These are phyloP conservation scores for Stramenopiles sp. DNA, from an alignment of 352 stramenopile genomes.

Conservation along the genomic window DNA sequence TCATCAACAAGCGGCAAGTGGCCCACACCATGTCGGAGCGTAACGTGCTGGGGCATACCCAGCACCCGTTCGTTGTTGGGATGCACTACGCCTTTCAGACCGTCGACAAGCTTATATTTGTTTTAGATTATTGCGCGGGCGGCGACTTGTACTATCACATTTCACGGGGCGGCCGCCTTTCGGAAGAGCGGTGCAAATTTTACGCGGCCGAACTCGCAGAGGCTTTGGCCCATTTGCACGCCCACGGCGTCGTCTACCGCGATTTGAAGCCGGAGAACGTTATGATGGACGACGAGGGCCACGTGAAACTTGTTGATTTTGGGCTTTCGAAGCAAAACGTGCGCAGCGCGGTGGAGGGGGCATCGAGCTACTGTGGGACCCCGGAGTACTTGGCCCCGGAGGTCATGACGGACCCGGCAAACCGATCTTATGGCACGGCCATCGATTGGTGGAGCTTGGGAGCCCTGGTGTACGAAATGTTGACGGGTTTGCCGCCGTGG, in stretches of 20 bases:
- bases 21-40: constrained; percentile 88
- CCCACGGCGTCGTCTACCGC: constrained; percentile 60
- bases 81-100: constrained; percentile 94
- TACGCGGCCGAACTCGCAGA: constrained; percentile 64
- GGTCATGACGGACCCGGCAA: constrained; percentile 44
- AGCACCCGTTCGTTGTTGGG: constrained; percentile 92
- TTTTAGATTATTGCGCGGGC: constrained; percentile 63
- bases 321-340: constrained; percentile 50
- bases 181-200: constrained; percentile 62
- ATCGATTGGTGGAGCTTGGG: constrained; percentile 82
- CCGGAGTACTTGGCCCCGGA: constrained; percentile 61
- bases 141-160: constrained; percentile 93
- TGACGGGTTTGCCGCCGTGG: constrained; percentile 72
- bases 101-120: constrained; percentile 60
- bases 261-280: constrained; percentile 68
- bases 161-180: constrained; percentile 58
- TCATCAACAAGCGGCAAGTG: constrained; percentile 72
- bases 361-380: constrained; percentile 61
- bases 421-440: constrained; percentile 63
- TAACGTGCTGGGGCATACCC: constrained; percentile 84
- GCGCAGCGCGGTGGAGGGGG: constrained; percentile 44
- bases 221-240: constrained; percentile 50
- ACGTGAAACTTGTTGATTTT: constrained; percentile 54
- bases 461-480: constrained; percentile 80
- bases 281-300: constrained; percentile 41